Conservation (phyloP, 2,329 filamentous ascomycete species). For the Camillea tinctor region DNA sequence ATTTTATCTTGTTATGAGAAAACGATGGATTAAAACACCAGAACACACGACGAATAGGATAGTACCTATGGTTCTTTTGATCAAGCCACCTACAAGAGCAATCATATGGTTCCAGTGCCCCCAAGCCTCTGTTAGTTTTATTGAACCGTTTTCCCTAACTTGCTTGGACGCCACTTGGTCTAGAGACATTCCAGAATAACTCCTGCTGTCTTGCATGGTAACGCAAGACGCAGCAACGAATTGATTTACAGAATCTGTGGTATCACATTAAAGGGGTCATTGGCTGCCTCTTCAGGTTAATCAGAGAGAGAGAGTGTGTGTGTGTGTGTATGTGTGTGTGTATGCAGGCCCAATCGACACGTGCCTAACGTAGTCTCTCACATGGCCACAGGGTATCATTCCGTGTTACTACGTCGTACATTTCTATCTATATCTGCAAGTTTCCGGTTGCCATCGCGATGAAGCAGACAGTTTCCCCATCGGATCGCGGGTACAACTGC, state of each 20-base stretch:
- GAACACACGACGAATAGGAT: neutral
- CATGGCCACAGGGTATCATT: neutral
- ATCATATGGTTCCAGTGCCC: neutral
- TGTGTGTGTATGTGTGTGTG: neutral
- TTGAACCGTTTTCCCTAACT: neutral
- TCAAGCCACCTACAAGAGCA: neutral
- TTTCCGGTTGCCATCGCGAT: neutral
- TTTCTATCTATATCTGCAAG: neutral
- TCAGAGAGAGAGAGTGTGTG: too few species aligned
- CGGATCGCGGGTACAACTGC: neutral
- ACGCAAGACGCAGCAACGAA: neutral
- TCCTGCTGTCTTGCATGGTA: neutral
- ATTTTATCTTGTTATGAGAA: neutral
- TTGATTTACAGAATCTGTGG: neutral
- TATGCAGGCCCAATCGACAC: neutral
- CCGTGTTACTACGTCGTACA: neutral
- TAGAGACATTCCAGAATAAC: neutral
- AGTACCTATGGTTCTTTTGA: neutral
- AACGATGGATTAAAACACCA: neutral
- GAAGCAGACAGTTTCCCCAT: neutral
- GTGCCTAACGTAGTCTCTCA: neutral
- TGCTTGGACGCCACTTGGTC: neutral
- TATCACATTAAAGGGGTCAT: neutral
- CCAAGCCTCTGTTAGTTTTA: neutral
- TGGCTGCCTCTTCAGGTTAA: neutral